Percentiles rank a stretch among this genome's conserved stretches.
Evolutionary conservation across 2,329 filamentous ascomycete species (phyloP).

Genomic region (Camillea tinctor): DNA sequence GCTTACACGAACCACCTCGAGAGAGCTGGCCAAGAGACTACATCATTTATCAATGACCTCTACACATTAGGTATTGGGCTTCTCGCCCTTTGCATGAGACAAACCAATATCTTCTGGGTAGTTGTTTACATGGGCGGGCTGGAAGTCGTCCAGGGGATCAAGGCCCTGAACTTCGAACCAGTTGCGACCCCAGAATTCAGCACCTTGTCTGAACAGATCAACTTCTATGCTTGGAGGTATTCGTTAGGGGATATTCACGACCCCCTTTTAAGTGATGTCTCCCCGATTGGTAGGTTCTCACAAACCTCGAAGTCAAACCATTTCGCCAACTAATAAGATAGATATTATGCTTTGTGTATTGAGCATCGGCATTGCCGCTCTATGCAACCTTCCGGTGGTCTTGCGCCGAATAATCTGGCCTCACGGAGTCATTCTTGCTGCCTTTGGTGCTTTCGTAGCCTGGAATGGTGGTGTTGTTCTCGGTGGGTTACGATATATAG

Average conservation of each 20-base stretch:
- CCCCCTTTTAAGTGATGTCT: constrained; percentile 44
- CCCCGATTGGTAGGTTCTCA: constrained; percentile 47
- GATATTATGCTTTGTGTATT: constrained; percentile 57
- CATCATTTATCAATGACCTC: constrained; percentile 41
- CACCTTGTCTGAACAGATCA: constrained; percentile 35
- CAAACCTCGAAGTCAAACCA: background rate
- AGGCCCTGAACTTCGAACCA: constrained; percentile 37
- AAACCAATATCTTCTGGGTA: constrained; percentile 98
- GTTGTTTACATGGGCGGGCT: constrained; percentile 71
- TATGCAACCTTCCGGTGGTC: constrained; percentile 47
- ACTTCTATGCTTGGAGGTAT: constrained; percentile 43
- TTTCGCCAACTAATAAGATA: constrained; percentile 22
- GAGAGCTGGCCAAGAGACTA: constrained; percentile 37
- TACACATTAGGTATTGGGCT: constrained; percentile 57
- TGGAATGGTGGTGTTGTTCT: constrained; percentile 94
- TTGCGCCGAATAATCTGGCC: constrained; percentile 51
- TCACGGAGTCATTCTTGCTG: constrained; percentile 59
- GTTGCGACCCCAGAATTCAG: constrained; percentile 32
- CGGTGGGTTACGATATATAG: constrained; percentile 47
- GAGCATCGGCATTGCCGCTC: constrained; percentile 61
- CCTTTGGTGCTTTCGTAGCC: constrained; percentile 72
- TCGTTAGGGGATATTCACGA: constrained; percentile 56
- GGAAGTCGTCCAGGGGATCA: constrained; percentile 53
- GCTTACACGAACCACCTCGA: constrained; percentile 60
- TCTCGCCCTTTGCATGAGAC: constrained; percentile 71